Base-by-base conservation (phyloP, 2,329 filamentous ascomycete genomes). In the Alternaria arbusti region DNA sequence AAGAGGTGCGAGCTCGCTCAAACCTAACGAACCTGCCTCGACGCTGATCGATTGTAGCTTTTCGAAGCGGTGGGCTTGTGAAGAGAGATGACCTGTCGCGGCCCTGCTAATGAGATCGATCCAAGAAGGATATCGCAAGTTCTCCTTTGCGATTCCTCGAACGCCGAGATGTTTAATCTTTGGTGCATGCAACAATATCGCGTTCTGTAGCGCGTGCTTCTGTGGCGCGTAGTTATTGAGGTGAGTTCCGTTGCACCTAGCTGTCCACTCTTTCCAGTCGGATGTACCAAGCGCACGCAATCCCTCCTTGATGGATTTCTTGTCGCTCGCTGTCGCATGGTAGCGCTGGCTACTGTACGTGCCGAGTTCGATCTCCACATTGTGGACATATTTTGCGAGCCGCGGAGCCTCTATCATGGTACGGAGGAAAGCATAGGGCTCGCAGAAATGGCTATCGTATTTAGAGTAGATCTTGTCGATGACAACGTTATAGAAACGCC, bases 401-500 rank as follows among this genome's bases (percentile, higher is more conserved):
- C 45, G 28, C 17, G 66, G 57, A 28, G 73, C 71, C 4, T 57
- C 59, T 30, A 71, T 67, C 9, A 76, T 30, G 1, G 72, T 76
- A 9, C 74, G 74, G 32, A 77, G 68, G 26, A 78, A 78, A 3
- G 64, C 63, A 56, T 73, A 76, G 5, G 74, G 70, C n/a, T 68
- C 65, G 64, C 67, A 69, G 30, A 70, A 68, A 45, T 61, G 61
- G 58, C 69, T 73, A 45, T 71, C 61, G 56, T 69, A 78, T 6
- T 54, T 56, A 6, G 60, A 54, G 22, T 75, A 78, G 9, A 76
- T 46, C 44, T 46, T 66, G 7, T 63, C 67, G 15, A 58, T 59
- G 36, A 74, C 72, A 1, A 76, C 52, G 10, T 59, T 54, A 45
- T 78, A 68, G 6, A 78, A 54, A 23, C 70, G 66, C 10, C 54